These are phyloP conservation scores for Leucosporidium creatinivorum DNA, from an alignment of 768 basidiomycete species.

Conservation along the genomic window DNA sequence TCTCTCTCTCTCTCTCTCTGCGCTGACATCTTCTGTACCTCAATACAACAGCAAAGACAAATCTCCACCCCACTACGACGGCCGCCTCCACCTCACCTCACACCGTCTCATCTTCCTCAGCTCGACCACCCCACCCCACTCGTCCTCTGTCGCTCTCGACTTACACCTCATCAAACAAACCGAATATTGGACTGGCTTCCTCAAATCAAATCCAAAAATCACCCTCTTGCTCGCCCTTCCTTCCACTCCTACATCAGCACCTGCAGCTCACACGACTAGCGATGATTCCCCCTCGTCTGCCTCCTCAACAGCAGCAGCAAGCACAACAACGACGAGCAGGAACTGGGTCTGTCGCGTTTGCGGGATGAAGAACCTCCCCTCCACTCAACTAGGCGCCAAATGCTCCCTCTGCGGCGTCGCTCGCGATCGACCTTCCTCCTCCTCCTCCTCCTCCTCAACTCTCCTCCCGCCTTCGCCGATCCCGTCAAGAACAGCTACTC, in stretches of 20 bases:
- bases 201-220: constrained; percentile 81
- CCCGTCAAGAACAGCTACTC: constrained; percentile 25
- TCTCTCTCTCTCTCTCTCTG: constrained; percentile 1
- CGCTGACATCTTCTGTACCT: neutral
- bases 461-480: neutral
- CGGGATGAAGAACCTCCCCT: constrained; percentile 69
- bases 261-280: too few species aligned
- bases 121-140: constrained; percentile 43
- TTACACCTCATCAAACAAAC: constrained; percentile 63
- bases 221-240: constrained; percentile 50
- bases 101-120: constrained; percentile 82
- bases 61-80: constrained; percentile 66
- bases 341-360: constrained; percentile 88
- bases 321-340: constrained; percentile 41
- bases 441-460: neutral
- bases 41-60: constrained; percentile 63
- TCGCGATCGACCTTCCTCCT: constrained; percentile 7
- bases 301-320: constrained; percentile 33
- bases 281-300: too few species aligned
- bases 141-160: constrained; percentile 60
- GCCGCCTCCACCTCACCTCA: constrained; percentile 64
- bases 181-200: constrained; percentile 80
- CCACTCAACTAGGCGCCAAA: constrained; percentile 38
- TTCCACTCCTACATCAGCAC: neutral
- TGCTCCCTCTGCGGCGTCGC: constrained; percentile 80